Percentiles rank a stretch among this genome's conserved stretches.
These are phyloP conservation scores for Dichotomopilus funicola DNA, from an alignment of 2,329 filamentous ascomycete species.

Conservation along the genomic window DNA sequence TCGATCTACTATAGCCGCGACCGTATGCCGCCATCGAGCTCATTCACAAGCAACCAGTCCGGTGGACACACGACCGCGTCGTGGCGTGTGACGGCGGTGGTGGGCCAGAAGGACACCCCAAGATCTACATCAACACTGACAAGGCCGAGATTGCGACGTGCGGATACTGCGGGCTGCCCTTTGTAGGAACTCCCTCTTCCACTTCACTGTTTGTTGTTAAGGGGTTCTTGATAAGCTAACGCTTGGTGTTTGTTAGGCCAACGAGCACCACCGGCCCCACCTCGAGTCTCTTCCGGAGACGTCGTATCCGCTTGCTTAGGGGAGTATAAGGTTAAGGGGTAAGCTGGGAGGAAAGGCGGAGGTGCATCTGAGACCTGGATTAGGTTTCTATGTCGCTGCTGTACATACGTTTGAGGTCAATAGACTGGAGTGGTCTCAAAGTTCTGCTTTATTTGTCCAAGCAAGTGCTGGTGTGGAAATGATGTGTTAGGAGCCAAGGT, in stretches of 20 bases:
- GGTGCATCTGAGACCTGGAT: neutral
- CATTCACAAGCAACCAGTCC: conserved; percentile 91
- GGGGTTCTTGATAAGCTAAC: neutral
- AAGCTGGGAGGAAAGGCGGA: neutral
- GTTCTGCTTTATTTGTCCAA: too few species aligned
- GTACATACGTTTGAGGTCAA: conserved; percentile 12
- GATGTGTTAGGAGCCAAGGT: too few species aligned
- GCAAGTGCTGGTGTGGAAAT: too few species aligned
- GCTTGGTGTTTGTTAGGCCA: conserved; percentile 52
- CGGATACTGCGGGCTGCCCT: conserved; percentile 90
- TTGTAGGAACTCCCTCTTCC: conserved; percentile 52
- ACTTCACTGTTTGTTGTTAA: neutral
- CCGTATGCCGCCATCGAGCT: conserved; percentile 87
- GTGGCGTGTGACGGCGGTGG: conserved; percentile 91
- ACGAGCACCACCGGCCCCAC: conserved; percentile 80
- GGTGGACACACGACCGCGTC: conserved; percentile 76
- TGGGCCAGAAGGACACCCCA: conserved; percentile 81
- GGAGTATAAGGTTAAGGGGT: neutral
- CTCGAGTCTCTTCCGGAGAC: conserved; percentile 76
- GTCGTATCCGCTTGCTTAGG: conserved; percentile 62
- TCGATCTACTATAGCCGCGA: conserved; percentile 60
- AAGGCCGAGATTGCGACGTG: conserved; percentile 90
- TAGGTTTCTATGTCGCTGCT: neutral
- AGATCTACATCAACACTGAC: conserved; percentile 96
- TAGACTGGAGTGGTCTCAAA: conserved; percentile 2